Base-by-base conservation (phyloP, 2,329 filamentous ascomycete species). In the Aspergillus fructus region DNA sequence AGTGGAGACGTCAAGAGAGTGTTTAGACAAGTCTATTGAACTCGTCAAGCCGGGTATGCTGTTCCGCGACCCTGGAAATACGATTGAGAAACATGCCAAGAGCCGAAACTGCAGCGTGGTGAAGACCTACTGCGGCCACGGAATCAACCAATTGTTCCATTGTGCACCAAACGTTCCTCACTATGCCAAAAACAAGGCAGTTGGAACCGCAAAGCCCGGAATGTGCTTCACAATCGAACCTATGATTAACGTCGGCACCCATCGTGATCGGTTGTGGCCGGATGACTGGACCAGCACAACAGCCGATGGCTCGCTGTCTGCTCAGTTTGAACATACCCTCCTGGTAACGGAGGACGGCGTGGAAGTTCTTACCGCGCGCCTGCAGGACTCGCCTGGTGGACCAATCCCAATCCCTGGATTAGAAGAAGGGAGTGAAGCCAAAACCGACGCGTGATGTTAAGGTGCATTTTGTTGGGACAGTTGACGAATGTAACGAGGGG, bases 161-260 rank as follows among this genome's bases (percentile, higher is more conserved):
- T 90, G 88, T 73, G 86, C 93, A 27, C 94, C 94, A 1, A 97
- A 96, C 71, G 88, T 99, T 52, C 94, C 94, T 5, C 94, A 99
- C 76, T 99, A 99, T 71, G 93, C 89, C 57, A 97, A 96, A 83
- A 99, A 97, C 79, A 99, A 97, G 84, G 91, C 93, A 0, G 89
- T 97, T 1, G 94, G 94, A 49, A 87, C 90, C 66, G 94, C 93
- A 59, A 97, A 97, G 79, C 88, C 91, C 0, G 94, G 94, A 53
- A 97, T 97, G 92, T 96, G 92, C 63, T 99, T 99, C 70, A 99
- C 94, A 0, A 99, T 99, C 60, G 94, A 99, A 78, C 94, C 94
- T 15, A 99, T 99, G 94, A 93, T 99, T 72, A 92, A 91, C 41
- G 76, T 97, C 55, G 94, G 94, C 58, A 93, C 90, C 60, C 90